Evolutionary conservation across 2,329 filamentous ascomycete species (phyloP).

Genomic region (Penicillium sp.): DNA sequence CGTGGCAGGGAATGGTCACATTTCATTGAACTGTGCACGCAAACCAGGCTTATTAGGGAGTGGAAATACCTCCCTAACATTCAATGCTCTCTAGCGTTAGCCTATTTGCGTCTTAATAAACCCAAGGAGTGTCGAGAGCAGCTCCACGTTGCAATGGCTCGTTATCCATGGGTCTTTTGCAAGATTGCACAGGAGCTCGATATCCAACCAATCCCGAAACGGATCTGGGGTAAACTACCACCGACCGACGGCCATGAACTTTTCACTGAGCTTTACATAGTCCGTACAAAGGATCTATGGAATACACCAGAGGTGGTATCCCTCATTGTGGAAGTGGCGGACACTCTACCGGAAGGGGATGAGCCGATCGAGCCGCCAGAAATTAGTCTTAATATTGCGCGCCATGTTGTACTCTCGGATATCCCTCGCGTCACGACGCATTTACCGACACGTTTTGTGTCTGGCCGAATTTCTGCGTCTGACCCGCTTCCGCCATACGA

Average conservation of each 20-base stretch:
- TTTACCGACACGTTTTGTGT: conserved; percentile 69
- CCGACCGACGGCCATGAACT: conserved; percentile 69
- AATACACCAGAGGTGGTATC: conserved; percentile 73
- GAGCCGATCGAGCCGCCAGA: conserved; percentile 50
- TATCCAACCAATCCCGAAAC: conserved; percentile 74
- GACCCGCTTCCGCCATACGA: conserved; percentile 78
- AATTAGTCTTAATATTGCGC: conserved; percentile 64
- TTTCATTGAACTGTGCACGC: conserved; percentile 71
- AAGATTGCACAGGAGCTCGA: conserved; percentile 80
- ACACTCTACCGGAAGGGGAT: conserved; percentile 54
- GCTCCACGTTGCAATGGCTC: conserved; percentile 70
- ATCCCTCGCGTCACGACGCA: conserved; percentile 71
- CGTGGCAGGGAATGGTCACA: conserved; percentile 77
- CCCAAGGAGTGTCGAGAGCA: conserved; percentile 66
- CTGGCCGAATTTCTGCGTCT: conserved; percentile 71
- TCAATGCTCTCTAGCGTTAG: conserved; percentile 76
- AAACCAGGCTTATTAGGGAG: conserved; percentile 54
- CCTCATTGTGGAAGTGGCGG: conserved; percentile 72
- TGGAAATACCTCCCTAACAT: conserved; percentile 70
- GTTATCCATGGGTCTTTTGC: conserved; percentile 83
- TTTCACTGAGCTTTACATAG: conserved; percentile 75
- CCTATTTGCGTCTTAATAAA: conserved; percentile 73
- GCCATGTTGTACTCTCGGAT: conserved; percentile 80
- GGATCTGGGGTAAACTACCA: conserved; percentile 80
- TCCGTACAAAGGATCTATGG: conserved; percentile 82